A percentile compares a stretch with the other conserved stretches of the same genome.
phyloP scores from a whole-genome alignment of 1,284 basidiomycete genomes.

The Nidula niveotomentosa region DNA sequence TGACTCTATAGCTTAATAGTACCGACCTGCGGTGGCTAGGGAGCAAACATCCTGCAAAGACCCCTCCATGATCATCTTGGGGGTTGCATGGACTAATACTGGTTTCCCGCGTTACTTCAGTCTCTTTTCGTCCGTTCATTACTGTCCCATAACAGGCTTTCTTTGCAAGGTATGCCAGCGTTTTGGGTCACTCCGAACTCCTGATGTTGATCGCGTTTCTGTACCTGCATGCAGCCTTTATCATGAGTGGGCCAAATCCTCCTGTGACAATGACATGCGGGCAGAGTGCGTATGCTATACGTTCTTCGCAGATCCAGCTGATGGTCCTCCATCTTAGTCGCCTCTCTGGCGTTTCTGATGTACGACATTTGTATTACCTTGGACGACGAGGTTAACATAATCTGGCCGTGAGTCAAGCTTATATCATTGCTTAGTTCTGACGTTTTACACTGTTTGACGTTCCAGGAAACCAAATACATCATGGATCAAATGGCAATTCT shows the following conservation, averaged over 20 bases:
- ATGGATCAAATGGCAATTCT: conserved; percentile 26
- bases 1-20: too few species aligned
- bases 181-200: neutral
- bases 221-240: neutral
- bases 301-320: neutral
- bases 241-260: neutral
- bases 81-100: neutral
- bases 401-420: conserved; percentile 20
- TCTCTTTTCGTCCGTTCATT: neutral
- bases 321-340: conserved; percentile 15
- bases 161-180: neutral
- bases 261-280: conserved; percentile 6
- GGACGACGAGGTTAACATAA: conserved; percentile 27
- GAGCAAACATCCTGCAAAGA: too few species aligned
- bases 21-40: too few species aligned
- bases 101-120: neutral
- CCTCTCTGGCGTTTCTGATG: conserved; percentile 25
- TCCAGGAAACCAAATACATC: conserved; percentile 20
- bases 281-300: conserved; percentile 9
- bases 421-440: too few species aligned
- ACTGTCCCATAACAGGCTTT: neutral
- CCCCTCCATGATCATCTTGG: too few species aligned
- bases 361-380: conserved; percentile 30
- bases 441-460: neutral
- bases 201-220: neutral